phyloP scores from a whole-genome alignment of 2,329 filamentous ascomycete genomes.

The Colletotrichum gloeosporioides region DNA sequence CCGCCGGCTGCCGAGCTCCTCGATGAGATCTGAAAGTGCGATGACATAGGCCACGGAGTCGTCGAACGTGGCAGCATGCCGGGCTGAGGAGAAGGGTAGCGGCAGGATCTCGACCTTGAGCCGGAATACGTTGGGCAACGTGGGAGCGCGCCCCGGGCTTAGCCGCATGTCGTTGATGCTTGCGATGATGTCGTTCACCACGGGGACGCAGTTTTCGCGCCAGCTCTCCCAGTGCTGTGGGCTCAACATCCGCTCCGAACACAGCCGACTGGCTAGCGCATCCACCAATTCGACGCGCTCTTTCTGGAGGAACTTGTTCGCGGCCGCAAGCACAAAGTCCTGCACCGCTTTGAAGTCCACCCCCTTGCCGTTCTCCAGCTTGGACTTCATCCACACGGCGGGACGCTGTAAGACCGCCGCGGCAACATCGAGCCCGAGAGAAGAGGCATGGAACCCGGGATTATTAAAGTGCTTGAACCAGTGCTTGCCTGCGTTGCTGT shows the following conservation, averaged over 20 bases:
- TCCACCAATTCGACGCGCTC: background rate
- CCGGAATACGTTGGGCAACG: conserved; percentile 22
- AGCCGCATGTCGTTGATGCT: conserved; percentile 11
- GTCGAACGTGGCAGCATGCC: background rate
- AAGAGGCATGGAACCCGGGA: background rate
- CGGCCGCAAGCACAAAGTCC: background rate
- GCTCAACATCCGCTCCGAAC: background rate
- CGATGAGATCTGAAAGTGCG: conserved; percentile 19
- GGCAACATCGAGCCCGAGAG: background rate
- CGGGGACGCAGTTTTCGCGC: conserved; percentile 26
- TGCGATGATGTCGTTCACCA: conserved; percentile 23
- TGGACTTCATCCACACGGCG: background rate
- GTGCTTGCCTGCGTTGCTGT: conserved; percentile 33
- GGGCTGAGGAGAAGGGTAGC: conserved; percentile 1
- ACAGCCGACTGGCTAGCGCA: background rate
- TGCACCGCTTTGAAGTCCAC: background rate
- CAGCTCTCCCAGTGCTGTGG: conserved; percentile 2
- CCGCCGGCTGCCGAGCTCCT: conserved; percentile 10
- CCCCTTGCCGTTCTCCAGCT: background rate
- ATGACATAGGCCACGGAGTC: background rate
- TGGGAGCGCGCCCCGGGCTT: background rate
- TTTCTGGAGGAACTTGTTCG: background rate
- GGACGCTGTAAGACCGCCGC: background rate
- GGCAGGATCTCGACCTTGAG: conserved; percentile 21
- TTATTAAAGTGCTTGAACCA: conserved; percentile 32